A percentile compares a stretch with the other conserved stretches of the same genome.
phyloP scores from a whole-genome alignment of 345 rosid species.

The Euphorbia pulcherrima region DNA sequence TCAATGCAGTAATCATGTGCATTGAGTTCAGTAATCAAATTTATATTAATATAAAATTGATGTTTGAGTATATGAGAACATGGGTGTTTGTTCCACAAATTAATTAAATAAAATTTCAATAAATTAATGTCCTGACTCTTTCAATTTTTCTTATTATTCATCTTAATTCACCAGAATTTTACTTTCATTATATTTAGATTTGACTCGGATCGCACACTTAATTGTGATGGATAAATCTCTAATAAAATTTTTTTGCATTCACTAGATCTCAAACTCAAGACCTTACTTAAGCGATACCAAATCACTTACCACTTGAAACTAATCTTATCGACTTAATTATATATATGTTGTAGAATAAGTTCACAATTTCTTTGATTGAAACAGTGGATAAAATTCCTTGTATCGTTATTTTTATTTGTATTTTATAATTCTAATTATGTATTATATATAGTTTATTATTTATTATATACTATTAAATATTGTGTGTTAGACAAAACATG shows the following conservation, averaged over 20 bases:
- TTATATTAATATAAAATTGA: background rate
- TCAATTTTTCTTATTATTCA: too few relatives aligned
- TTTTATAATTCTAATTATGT: background rate
- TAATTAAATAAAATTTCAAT: background rate
- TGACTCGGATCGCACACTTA: too few relatives aligned
- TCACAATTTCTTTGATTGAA: slow-evolving; percentile 1
- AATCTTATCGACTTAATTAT: too few relatives aligned
- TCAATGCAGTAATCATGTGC: slow-evolving; percentile 16
- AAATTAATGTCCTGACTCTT: background rate
- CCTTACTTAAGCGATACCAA: too few relatives aligned
- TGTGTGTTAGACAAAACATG: too few relatives aligned
- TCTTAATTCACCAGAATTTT: too few relatives aligned
- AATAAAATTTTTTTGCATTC: too few relatives aligned
- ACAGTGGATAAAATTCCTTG: background rate
- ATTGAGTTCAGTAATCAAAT: background rate
- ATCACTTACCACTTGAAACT: too few relatives aligned
- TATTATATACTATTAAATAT: too few relatives aligned
- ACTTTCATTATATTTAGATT: too few relatives aligned
- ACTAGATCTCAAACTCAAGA: too few relatives aligned
- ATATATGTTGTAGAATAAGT: slow-evolving; percentile 1
- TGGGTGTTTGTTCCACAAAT: slow-evolving; percentile 17
- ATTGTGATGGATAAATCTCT: too few relatives aligned
- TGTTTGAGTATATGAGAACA: slow-evolving; percentile 18
- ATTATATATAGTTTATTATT: background rate
- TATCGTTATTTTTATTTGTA: background rate